Conservation (phyloP, 352 stramenopile species). For the Phytophthora tentaculata region DNA sequence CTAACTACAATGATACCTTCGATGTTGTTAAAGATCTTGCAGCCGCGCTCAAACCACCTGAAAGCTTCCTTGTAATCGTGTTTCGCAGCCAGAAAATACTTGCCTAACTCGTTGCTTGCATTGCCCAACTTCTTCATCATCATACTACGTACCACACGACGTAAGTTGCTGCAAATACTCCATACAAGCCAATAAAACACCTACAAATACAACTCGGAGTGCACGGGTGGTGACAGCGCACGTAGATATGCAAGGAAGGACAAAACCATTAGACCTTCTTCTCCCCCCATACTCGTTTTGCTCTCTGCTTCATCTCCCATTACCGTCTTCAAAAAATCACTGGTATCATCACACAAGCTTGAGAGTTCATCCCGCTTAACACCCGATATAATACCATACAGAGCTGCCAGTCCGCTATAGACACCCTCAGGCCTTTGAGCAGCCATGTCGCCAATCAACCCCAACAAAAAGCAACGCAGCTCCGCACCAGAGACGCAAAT, state of each 20-base stretch:
- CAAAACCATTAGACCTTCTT: slow-evolving; percentile 50
- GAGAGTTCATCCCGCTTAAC: slow-evolving; percentile 40
- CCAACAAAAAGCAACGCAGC: slow-evolving; percentile 67
- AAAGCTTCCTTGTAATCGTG: slow-evolving; percentile 65
- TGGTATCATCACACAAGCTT: slow-evolving; percentile 12
- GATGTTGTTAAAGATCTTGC: slow-evolving; percentile 81
- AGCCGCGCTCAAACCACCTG: slow-evolving; percentile 80
- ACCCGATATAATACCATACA: slow-evolving; percentile 63
- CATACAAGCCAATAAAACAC: slow-evolving; percentile 28
- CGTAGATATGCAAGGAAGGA: slow-evolving; percentile 76
- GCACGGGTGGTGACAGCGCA: slow-evolving; percentile 59
- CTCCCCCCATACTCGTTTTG: slow-evolving; percentile 10
- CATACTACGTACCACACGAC: slow-evolving; percentile 42
- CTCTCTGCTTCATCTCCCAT: slow-evolving; percentile 11
- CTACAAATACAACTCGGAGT: slow-evolving; percentile 88
- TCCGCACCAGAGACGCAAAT: slow-evolving; percentile 59
- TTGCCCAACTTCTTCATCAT: slow-evolving; percentile 91
- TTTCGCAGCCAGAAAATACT: slow-evolving; percentile 60
- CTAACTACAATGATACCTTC: slow-evolving; percentile 69
- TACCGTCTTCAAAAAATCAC: slow-evolving; percentile 22
- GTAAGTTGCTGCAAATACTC: slow-evolving; percentile 23
- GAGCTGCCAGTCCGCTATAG: slow-evolving; percentile 22
- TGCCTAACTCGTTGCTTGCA: slow-evolving; percentile 82
- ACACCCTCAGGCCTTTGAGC: slow-evolving; percentile 46
- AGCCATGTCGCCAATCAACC: slow-evolving; percentile 75